Base-by-base conservation (phyloP, 805 yeast species). In the Candida takata region DNA sequence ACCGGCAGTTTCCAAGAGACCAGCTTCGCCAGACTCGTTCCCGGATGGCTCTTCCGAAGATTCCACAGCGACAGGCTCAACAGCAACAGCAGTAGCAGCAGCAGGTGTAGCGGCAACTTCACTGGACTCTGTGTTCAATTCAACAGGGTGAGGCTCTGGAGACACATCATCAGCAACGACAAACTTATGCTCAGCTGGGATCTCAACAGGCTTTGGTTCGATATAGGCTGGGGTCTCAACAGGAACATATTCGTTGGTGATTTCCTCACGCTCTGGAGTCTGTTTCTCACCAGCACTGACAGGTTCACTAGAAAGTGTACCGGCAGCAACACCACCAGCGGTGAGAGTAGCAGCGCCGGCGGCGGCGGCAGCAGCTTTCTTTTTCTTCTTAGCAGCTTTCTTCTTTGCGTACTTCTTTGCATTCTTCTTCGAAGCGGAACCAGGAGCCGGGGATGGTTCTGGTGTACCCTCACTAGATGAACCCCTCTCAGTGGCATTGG, bases 391-490 rank as follows among this genome's bases (percentile, higher is more conserved):
- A 9, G 46, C 47, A 17, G 42, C 48, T 40, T 43, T 47, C 40
- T 43, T 47, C 41, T 47, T 47, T 29, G 44, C 44, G 33, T 47
- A 45, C 38, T 43, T 47, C 40, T 45, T 47, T 20, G 51, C 44
- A 28, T 40, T 43, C 37, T 41, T 45, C n/a, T n/a, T n/a, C n/a
- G n/a, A n/a, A n/a, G n/a, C n/a, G n/a, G n/a, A n/a, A 28, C 48
- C 43, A 27, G 11, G 17, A 2, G 10, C 30, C 15, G 27, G 19
- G 16, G 31, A 21, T 14, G 35, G 19, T n/a, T 44, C 48, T 25
- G 48, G 43, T 4, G 46, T 37, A 9, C 13, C 35, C 21, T 45
- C 47, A 29, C 40, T 41, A 23, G 44, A 34, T n/a, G 49, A 33
- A 8, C 10, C 29, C 13, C 18, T 38, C 12, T 33, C 36, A 9